These are phyloP conservation scores for Porpolomopsis calyptriformis DNA, from an alignment of 768 basidiomycete genomes.

Conservation along the genomic window DNA sequence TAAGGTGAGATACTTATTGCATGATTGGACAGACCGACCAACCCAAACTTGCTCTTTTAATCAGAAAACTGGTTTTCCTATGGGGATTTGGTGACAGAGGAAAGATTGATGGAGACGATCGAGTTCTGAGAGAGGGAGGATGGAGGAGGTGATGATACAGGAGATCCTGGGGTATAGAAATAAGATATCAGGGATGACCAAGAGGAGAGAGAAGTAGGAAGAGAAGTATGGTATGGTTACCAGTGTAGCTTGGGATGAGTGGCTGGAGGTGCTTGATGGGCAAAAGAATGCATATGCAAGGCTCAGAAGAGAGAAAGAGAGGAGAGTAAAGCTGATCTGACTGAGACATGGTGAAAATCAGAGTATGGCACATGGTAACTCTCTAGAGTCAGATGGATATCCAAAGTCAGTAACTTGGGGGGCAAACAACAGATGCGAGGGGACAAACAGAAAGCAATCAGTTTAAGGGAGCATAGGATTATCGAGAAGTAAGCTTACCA, in stretches of 20 bases:
- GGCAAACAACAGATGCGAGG: too few relatives aligned
- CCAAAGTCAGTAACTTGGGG: too few relatives aligned
- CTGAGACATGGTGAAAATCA: too few relatives aligned
- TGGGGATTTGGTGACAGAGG: constrained; percentile 19
- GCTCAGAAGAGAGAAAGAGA: background rate
- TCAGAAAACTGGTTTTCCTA: constrained; percentile 27
- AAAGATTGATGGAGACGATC: constrained; percentile 24
- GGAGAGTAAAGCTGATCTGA: too few relatives aligned
- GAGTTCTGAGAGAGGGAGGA: constrained; percentile 25
- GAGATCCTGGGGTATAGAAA: constrained; percentile 50
- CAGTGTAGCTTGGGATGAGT: constrained; percentile 63
- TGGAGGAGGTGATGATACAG: constrained; percentile 38
- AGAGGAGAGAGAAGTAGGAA: constrained; percentile 26
- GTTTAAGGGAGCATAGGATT: too few relatives aligned
- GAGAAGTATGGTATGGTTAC: constrained; percentile 60
- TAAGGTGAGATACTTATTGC: constrained; percentile 2
- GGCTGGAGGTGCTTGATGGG: constrained; percentile 62
- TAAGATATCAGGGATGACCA: constrained; percentile 32
- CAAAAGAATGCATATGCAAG: constrained; percentile 31
- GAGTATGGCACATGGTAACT: too few relatives aligned
- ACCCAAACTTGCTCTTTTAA: constrained; percentile 54
- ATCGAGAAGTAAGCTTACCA: too few relatives aligned
- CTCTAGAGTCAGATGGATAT: too few relatives aligned
- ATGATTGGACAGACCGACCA: constrained; percentile 50
- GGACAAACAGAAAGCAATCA: too few relatives aligned